Evolutionary conservation across 2,329 filamentous ascomycete genomes (phyloP), one percentile per base, ranked within the genome.

Genomic region (Mariannaea sp.): DNA sequence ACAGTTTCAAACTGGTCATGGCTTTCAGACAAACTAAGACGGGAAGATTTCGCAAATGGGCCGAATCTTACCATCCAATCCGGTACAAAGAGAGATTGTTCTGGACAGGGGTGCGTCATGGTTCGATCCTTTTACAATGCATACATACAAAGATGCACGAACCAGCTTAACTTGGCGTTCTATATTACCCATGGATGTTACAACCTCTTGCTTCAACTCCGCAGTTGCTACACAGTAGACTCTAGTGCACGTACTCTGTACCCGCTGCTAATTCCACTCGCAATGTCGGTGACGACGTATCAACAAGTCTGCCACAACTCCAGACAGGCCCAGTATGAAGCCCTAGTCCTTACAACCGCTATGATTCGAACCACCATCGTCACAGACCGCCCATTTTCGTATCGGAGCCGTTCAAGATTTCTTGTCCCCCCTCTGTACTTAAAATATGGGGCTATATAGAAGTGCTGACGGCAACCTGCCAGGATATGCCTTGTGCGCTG

Each of bases 111-210:
- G 36, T 41, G 40, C 43, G 9, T 32, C 45, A 40, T 49, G 5
- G 45, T 43, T 49, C 39, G 40, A 54, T 54, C 51, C 51, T n/a
- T n/a, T n/a, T n/a, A n/a, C n/a, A n/a, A n/a, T 54, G 49, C 17
- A 27, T 49, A 45, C 45, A 47, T 42, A 16, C 12, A 40, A 19
- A 41, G 38, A 47, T 47, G 50, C 50, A 53, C 43, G 36, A 41
- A 33, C 43, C 44, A 39, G n/a, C 22, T 24, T 29, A 17, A 22
- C 20, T 20, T 48, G 17, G 38, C 32, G 40, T 38, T n/a, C n/a
- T n/a, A n/a, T n/a, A n/a, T 14, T 17, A 38, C 29, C 26, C 30
- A 43, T 35, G n/a, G 30, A 33, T 43, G 50, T 39, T 33, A 38
- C 40, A 26, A 20, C 20, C n/a, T 13, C 33, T 29, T 33, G 33